phyloP scores from a whole-genome alignment of 352 stramenopile genomes.

The Phytophthora megakarya region DNA sequence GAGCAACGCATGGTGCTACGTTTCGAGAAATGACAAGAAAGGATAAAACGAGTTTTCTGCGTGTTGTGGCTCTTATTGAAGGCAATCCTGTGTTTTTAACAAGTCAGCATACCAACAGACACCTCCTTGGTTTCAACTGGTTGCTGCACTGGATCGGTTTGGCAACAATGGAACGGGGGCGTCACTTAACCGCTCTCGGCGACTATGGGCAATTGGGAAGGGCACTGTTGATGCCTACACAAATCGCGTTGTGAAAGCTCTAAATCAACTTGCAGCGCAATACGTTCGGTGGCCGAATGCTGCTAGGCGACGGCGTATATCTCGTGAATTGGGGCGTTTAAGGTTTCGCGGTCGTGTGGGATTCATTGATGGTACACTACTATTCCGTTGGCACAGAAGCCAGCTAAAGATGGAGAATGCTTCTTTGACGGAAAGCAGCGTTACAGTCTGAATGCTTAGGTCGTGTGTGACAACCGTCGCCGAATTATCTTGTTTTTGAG shows the following conservation, averaged over 20 bases:
- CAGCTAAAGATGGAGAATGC: neutral
- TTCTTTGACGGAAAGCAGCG: neutral
- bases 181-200: neutral
- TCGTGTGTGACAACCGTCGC: neutral
- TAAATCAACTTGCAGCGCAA: neutral
- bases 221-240: neutral
- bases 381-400: neutral
- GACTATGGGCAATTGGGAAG: neutral
- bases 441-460: conserved; percentile 1
- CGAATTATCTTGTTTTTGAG: neutral
- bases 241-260: neutral
- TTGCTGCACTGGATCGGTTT: neutral
- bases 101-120: neutral
- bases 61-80: too few species aligned
- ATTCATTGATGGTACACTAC: neutral
- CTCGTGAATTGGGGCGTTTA: neutral
- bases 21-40: too few species aligned
- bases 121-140: neutral
- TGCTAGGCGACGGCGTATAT: neutral
- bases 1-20: too few species aligned
- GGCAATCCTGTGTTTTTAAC: neutral
- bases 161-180: neutral
- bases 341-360: neutral
- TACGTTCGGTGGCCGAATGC: neutral
- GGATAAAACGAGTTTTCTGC: too few species aligned